Base-by-base conservation (phyloP, 495 filamentous ascomycete genomes). In the Penicillium canariense region DNA sequence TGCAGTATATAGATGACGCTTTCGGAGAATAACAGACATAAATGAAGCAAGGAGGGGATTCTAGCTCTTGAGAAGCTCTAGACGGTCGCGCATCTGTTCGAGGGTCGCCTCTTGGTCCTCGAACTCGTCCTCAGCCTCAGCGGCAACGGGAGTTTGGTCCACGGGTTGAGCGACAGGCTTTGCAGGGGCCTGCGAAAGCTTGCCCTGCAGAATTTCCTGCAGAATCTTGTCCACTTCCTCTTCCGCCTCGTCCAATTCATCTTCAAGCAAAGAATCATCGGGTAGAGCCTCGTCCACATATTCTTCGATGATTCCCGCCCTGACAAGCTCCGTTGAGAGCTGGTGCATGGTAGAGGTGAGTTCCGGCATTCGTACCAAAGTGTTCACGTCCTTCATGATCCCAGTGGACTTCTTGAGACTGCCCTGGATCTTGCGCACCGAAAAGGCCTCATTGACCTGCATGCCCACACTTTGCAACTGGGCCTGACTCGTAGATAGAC, bases 381-480 rank as follows among this genome's bases (percentile, higher is more conserved):
- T 81, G 68, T 98, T 98, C 43, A 98, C 92, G 69, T 97, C 91
- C 70, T 90, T 91, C 94, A 98, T 97, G 58, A 98, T 91, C 15
- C 88, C 88, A 11, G 93, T 93, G 52, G 82, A 87, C 44, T 88
- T 89, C 49, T 84, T 79, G 58, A 98, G 89, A 67, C 84, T 90
- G 36, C 95, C 95, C 77, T 97, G 93, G 60, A 97, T 97, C 78
- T 96, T 96, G 58, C 92, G 85, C 63, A 96, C 86, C 5, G 90
- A 89, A 66, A 97, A 98, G 2, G 95, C 93, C 73, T 97, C 93
- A 63, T 89, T 90, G 57, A 98, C 95, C 71, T 97, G 95, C 95
- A 97, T 96, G 61, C 91, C 86, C 50, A 98, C 95, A 67, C 87
- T 91, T 72, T 88, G 86, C 15, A 98, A 81, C 74, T 97, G 94